Percentiles rank a stretch among this genome's conserved stretches.
phyloP scores from a whole-genome alignment of 2,329 filamentous ascomycete species.

The Alternaria solani region DNA sequence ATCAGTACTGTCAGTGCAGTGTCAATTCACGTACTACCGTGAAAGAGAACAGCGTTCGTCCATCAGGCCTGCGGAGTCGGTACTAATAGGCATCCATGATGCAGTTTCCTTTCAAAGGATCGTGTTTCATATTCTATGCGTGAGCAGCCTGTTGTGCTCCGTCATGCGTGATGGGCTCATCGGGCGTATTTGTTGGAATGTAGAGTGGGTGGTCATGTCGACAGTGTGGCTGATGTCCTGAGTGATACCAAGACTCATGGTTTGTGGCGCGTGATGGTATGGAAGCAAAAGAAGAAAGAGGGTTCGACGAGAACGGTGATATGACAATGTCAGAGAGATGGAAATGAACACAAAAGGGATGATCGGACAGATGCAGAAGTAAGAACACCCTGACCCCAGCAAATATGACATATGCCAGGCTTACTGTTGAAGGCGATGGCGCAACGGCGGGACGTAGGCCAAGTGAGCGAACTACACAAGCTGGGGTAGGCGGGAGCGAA shows the following conservation, averaged over 20 bases:
- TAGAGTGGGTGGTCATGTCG: constrained; percentile 8
- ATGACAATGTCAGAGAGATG: background rate
- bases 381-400: background rate
- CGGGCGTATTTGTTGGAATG: constrained; percentile 3
- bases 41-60: background rate
- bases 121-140: constrained; percentile 1
- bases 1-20: background rate
- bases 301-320: background rate
- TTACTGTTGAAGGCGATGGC: constrained; percentile 11
- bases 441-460: constrained; percentile 7
- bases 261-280: constrained; percentile 9
- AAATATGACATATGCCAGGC: background rate
- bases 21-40: background rate
- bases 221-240: constrained; percentile 10
- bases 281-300: background rate
- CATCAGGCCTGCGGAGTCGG: background rate
- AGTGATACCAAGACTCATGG: background rate
- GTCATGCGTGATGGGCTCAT: background rate
- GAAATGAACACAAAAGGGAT: background rate
- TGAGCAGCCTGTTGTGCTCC: background rate
- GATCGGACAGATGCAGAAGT: background rate
- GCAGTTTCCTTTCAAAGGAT: background rate
- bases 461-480: constrained; percentile 10
- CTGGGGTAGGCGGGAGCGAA: constrained; percentile 13
- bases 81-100: background rate